phyloP scores from a whole-genome alignment of 1,284 basidiomycete species.

The Ustilago hordei region DNA sequence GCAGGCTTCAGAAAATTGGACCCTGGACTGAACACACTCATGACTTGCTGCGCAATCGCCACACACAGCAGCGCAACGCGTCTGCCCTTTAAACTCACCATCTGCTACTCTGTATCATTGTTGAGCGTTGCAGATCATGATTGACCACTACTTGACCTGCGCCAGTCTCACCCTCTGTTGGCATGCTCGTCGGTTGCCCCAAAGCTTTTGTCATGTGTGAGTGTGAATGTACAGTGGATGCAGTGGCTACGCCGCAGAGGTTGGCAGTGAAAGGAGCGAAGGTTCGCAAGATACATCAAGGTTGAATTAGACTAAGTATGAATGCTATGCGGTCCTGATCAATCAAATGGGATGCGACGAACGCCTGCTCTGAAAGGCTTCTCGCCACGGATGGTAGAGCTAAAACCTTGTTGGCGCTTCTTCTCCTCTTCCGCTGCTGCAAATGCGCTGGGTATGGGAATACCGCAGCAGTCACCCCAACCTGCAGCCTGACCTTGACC shows the following conservation, averaged over 20 bases:
- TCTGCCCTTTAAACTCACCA: neutral
- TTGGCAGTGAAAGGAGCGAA: neutral
- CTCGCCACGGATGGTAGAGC: constrained; percentile 32
- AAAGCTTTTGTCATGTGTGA: neutral
- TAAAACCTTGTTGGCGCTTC: constrained; percentile 40
- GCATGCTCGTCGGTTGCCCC: too few species aligned
- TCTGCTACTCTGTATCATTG: neutral
- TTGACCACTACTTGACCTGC: too few species aligned
- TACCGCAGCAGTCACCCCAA: constrained; percentile 84
- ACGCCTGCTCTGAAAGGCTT: constrained; percentile 36
- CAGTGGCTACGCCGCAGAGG: neutral
- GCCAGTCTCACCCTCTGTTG: too few species aligned
- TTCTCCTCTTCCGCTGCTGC: constrained; percentile 69
- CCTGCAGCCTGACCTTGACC: constrained; percentile 72
- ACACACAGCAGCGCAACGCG: constrained; percentile 1
- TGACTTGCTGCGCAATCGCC: neutral
- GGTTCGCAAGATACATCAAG: neutral
- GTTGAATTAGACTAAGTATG: neutral
- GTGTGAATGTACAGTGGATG: neutral
- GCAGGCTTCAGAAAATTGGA: constrained; percentile 22
- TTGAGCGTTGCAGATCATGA: neutral
- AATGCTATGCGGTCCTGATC: neutral
- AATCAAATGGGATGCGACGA: constrained; percentile 51
- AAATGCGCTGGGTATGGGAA: constrained; percentile 71
- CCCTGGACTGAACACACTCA: constrained; percentile 18